A percentile compares a stretch with the other conserved stretches of the same genome.
These are phyloP conservation scores for Gymnopilus junonius DNA, from an alignment of 768 basidiomycete genomes.

Conservation along the genomic window DNA sequence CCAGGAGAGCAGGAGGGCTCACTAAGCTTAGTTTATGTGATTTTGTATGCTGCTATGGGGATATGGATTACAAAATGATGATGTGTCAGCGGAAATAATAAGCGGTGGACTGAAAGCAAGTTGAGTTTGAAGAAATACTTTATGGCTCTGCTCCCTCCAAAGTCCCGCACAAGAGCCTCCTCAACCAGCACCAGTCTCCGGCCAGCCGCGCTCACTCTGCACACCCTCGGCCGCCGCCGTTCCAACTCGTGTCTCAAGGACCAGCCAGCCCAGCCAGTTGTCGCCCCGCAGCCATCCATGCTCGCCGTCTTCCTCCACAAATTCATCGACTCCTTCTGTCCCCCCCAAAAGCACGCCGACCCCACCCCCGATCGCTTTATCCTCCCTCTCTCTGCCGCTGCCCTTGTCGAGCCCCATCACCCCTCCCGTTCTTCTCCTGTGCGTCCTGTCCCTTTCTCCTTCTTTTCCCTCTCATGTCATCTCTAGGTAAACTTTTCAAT, in stretches of 20 bases:
- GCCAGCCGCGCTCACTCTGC: slow-evolving; percentile 49
- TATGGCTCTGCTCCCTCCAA: slow-evolving; percentile 23
- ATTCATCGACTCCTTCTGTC: slow-evolving; percentile 56
- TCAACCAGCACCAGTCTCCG: slow-evolving; percentile 55
- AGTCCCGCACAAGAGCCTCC: slow-evolving; percentile 58
- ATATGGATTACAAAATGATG: neutral
- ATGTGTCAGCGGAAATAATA: slow-evolving; percentile 13
- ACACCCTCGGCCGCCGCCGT: slow-evolving; percentile 58
- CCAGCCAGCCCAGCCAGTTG: slow-evolving; percentile 16
- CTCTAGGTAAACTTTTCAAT: slow-evolving; percentile 44
- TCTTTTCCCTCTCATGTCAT: slow-evolving; percentile 7
- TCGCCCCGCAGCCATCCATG: slow-evolving; percentile 42
- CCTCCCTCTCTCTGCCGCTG: slow-evolving; percentile 37
- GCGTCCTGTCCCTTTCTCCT: slow-evolving; percentile 18
- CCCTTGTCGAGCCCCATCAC: slow-evolving; percentile 32
- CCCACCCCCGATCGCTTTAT: slow-evolving; percentile 44
- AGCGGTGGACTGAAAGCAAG: neutral
- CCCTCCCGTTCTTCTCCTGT: slow-evolving; percentile 37
- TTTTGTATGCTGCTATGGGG: neutral
- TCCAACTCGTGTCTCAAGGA: slow-evolving; percentile 49
- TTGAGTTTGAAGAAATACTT: neutral
- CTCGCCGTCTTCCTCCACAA: slow-evolving; percentile 53
- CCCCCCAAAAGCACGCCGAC: slow-evolving; percentile 44
- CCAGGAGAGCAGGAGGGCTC: slow-evolving; percentile 85
- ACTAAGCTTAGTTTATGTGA: slow-evolving; percentile 33